Conservation (phyloP, 441 rosid genomes). For the Aquilaria agallochum region DNA sequence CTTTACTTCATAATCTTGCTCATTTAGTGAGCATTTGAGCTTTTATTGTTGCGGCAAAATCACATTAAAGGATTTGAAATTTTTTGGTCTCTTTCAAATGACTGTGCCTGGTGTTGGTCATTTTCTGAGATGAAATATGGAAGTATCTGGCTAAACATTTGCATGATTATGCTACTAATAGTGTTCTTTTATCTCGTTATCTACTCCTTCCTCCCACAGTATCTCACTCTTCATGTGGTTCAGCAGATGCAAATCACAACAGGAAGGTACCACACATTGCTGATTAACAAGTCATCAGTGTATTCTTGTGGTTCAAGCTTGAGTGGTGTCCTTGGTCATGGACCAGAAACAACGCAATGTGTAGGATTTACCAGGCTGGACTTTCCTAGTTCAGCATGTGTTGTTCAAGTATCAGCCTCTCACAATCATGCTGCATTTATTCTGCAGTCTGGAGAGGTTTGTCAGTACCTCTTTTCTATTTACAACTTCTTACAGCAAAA, state of each 20-base stretch:
- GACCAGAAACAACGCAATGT: constrained; percentile 88
- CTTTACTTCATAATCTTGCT: background rate
- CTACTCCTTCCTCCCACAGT: background rate
- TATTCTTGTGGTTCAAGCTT: constrained; percentile 91
- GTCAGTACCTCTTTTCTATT: constrained; percentile 16
- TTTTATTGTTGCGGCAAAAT: background rate
- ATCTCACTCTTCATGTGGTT: constrained; percentile 17
- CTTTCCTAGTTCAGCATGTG: constrained; percentile 57
- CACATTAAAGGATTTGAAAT: background rate
- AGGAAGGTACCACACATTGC: constrained; percentile 86
- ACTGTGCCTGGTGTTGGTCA: background rate
- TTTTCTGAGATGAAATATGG: too few species aligned
- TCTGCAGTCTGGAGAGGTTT: constrained; percentile 88
- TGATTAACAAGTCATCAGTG: constrained; percentile 77
- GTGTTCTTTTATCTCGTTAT: background rate
- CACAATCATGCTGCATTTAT: constrained; percentile 90
- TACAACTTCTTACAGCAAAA: background rate
- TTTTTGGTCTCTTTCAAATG: background rate
- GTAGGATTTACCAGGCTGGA: constrained; percentile 67
- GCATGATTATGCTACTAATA: constrained; percentile 4
- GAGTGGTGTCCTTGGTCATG: constrained; percentile 92
- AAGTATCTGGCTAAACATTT: too few species aligned
- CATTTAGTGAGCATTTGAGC: background rate
- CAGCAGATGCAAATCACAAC: constrained; percentile 94
- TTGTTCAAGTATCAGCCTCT: constrained; percentile 87